Conservation (phyloP, 2,329 filamentous ascomycete species). For the Phialophora verrucosa region DNA sequence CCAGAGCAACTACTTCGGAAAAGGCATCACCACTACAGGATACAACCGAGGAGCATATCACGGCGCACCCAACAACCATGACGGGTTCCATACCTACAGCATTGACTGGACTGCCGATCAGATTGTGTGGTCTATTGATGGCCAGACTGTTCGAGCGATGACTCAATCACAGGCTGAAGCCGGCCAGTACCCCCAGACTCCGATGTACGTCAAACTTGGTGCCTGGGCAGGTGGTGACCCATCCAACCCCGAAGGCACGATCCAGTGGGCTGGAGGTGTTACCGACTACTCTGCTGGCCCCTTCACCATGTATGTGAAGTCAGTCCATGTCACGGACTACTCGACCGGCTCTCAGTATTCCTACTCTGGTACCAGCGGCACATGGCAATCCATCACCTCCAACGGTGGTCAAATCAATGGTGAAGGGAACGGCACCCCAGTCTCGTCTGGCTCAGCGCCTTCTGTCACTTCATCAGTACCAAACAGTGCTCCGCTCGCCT, state of each 20-base stretch:
- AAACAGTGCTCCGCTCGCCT: constrained; percentile 66
- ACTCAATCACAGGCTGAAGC: constrained; percentile 63
- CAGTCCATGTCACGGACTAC: constrained; percentile 72
- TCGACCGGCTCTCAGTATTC: constrained; percentile 85
- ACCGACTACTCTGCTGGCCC: constrained; percentile 71
- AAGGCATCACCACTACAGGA: constrained; percentile 75
- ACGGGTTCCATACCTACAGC: constrained; percentile 53
- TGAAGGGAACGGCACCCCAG: constrained; percentile 59
- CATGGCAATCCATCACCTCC: constrained; percentile 80
- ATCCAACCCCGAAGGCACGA: constrained; percentile 54
- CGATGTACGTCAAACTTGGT: constrained; percentile 73
- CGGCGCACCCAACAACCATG: constrained; percentile 64
- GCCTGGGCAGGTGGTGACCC: constrained; percentile 69
- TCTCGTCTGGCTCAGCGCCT: constrained; percentile 31
- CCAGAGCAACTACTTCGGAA: constrained; percentile 98
- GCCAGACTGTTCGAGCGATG: constrained; percentile 65
- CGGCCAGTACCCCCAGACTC: constrained; percentile 73
- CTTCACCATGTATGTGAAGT: constrained; percentile 76
- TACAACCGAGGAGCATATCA: constrained; percentile 90
- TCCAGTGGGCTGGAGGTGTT: constrained; percentile 72
- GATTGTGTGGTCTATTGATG: constrained; percentile 71
- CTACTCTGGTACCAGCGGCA: constrained; percentile 78
- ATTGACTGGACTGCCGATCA: constrained; percentile 70
- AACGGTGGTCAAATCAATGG: constrained; percentile 78
- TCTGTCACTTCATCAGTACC: constrained; percentile 34